Conservation (phyloP, 2,329 filamentous ascomycete species). For the Cladorrhinum sp. region DNA sequence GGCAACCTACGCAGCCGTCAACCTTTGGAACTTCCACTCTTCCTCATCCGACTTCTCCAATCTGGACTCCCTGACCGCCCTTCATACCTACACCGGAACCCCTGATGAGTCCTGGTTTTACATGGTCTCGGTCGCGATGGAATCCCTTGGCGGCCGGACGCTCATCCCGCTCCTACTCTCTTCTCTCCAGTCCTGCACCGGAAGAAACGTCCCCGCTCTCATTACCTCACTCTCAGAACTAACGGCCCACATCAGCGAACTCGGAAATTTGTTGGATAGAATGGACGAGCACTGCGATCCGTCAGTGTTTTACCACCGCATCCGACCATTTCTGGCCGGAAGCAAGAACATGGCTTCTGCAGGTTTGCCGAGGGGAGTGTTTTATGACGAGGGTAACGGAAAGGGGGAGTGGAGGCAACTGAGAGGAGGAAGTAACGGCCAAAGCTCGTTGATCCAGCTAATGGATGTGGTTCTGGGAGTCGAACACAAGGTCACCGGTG, state of each 20-base stretch:
- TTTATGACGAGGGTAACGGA: constrained; percentile 74
- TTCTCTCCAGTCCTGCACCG: constrained; percentile 67
- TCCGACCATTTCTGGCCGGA: constrained; percentile 84
- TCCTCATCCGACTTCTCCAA: constrained; percentile 51
- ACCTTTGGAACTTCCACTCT: constrained; percentile 82
- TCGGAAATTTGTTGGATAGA: constrained; percentile 65
- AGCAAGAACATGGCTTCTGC: constrained; percentile 89
- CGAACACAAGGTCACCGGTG: constrained; percentile 59
- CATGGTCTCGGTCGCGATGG: constrained; percentile 82
- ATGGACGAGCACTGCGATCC: constrained; percentile 92
- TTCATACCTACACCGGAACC: constrained; percentile 84
- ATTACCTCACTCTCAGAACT: constrained; percentile 63
- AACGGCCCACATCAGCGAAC: constrained; percentile 62
- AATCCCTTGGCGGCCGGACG: constrained; percentile 67
- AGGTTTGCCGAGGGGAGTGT: constrained; percentile 76
- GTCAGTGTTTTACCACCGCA: constrained; percentile 81
- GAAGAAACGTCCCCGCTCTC: constrained; percentile 55
- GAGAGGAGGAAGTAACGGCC: constrained; percentile 89
- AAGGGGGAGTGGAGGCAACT: constrained; percentile 69
- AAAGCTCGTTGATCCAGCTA: constrained; percentile 89
- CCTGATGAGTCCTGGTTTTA: constrained; percentile 95
- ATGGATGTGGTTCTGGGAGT: constrained; percentile 85
- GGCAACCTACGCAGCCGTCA: constrained; percentile 83
- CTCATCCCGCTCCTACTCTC: constrained; percentile 74
- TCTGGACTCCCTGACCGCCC: constrained; percentile 65